phyloP scores from a whole-genome alignment of 2,329 filamentous ascomycete genomes.

The Calonectria pauciramosa region DNA sequence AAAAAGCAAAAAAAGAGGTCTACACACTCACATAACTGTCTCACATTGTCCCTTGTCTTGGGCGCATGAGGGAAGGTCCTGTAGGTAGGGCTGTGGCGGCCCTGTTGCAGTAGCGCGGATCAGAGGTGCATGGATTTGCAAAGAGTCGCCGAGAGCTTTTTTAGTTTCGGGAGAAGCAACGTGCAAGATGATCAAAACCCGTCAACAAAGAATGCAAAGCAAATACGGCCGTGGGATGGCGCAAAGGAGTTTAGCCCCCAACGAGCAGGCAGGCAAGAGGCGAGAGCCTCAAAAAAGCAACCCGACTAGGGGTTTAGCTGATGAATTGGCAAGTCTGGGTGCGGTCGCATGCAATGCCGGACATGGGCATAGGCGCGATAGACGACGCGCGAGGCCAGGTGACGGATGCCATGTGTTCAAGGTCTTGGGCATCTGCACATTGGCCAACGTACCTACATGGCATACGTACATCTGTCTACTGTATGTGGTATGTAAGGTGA shows the following conservation, averaged over 20 bases:
- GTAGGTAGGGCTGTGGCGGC: conserved; percentile 13
- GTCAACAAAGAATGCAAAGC: not conserved
- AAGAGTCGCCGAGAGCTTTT: conserved; percentile 2
- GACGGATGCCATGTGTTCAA: conserved; percentile 8
- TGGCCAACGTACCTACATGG: conserved; percentile 6
- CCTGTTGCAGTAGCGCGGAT: conserved; percentile 22
- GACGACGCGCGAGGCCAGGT: conserved; percentile 13
- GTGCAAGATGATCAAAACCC: not conserved
- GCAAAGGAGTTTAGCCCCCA: conserved; percentile 15
- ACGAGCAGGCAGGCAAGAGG: not conserved
- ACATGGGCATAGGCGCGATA: conserved; percentile 22
- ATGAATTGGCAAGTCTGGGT: not conserved
- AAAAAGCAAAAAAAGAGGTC: conserved; percentile 9
- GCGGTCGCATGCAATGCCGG: not conserved
- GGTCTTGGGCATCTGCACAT: not conserved
- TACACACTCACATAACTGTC: conserved; percentile 12
- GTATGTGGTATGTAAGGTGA: not conserved
- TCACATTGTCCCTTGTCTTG: conserved; percentile 14
- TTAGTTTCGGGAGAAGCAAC: conserved; percentile 21
- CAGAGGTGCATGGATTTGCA: not conserved
- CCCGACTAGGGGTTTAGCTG: not conserved
- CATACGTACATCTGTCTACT: not conserved
- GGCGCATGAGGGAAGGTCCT: not conserved
- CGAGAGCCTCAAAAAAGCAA: conserved; percentile 2
- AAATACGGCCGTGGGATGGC: conserved; percentile 16